These are phyloP conservation scores for Solanum corneliomulleri DNA, from an alignment of 257 asterid species.

Conservation along the genomic window DNA sequence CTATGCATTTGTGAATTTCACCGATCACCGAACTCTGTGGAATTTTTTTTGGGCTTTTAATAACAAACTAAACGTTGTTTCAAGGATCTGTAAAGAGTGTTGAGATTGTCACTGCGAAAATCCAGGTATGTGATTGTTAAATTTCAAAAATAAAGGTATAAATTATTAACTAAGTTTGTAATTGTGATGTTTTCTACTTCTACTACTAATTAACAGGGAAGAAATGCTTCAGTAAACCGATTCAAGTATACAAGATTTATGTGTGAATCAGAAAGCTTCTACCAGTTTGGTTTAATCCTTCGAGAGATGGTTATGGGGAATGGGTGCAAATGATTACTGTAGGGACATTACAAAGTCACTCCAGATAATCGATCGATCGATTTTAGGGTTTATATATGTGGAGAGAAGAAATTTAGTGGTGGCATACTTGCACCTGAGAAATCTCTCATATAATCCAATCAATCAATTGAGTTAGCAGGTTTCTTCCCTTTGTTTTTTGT, in stretches of 20 bases:
- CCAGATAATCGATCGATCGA: neutral
- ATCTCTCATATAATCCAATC: neutral
- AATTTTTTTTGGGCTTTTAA: constrained; percentile 12
- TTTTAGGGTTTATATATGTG: neutral
- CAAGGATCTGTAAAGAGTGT: constrained; percentile 16
- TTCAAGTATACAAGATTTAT: constrained; percentile 18
- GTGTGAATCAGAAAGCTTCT: constrained; percentile 36
- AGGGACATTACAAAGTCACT: constrained; percentile 22
- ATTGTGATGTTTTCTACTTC: neutral
- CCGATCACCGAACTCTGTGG: constrained; percentile 17
- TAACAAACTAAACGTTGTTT: constrained; percentile 10
- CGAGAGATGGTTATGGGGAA: constrained; percentile 47
- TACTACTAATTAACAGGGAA: constrained; percentile 23
- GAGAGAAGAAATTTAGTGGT: constrained; percentile 7
- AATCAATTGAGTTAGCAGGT: constrained; percentile 13
- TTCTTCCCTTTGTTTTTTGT: constrained; percentile 13
- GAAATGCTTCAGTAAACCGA: constrained; percentile 22
- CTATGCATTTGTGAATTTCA: constrained; percentile 63
- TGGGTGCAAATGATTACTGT: constrained; percentile 12
- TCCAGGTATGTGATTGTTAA: constrained; percentile 28
- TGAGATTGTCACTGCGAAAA: constrained; percentile 35
- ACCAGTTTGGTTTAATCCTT: constrained; percentile 36
- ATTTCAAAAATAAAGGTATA: neutral
- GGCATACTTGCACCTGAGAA: constrained; percentile 28
- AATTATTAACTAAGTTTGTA: neutral